Evolutionary conservation across 805 yeast species (phyloP).

Genomic region (Candida easanensis): DNA sequence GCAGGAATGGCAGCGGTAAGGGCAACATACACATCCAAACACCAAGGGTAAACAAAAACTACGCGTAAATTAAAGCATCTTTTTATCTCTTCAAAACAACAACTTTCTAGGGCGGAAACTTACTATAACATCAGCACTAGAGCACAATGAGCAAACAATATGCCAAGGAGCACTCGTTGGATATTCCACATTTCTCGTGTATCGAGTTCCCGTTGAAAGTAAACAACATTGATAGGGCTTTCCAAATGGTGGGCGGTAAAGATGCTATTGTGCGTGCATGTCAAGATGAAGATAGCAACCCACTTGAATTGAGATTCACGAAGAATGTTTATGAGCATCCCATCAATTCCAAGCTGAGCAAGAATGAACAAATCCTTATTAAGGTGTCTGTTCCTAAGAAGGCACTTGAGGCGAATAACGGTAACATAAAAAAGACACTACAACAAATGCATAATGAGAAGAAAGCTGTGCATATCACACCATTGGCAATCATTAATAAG

Average conservation of each 20-base stretch:
- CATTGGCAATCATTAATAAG: conserved; percentile 64
- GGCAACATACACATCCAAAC: too few relatives aligned
- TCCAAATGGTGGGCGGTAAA: conserved; percentile 68
- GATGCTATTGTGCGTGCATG: conserved; percentile 31
- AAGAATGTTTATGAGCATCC: conserved; percentile 53
- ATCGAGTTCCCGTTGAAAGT: conserved; percentile 80
- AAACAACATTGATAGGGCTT: conserved; percentile 56
- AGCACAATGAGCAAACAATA: conserved; percentile 24
- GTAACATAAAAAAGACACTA: conserved; percentile 42
- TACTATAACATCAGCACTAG: too few relatives aligned
- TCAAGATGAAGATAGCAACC: conserved; percentile 30
- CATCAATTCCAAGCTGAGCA: conserved; percentile 48
- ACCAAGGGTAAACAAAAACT: too few relatives aligned
- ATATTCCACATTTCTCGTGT: conserved; percentile 69
- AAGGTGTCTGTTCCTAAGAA: conserved; percentile 61
- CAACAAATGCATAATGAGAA: conserved; percentile 29
- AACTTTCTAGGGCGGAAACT: too few relatives aligned
- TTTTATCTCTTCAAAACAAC: too few relatives aligned
- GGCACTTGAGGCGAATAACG: conserved; percentile 39
- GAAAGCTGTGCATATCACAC: conserved; percentile 44
- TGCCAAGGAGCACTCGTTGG: conserved; percentile 61
- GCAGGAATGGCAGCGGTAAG: not conserved
- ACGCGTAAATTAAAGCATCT: too few relatives aligned
- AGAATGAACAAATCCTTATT: conserved; percentile 55
- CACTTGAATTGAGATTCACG: conserved; percentile 40